phyloP scores from a whole-genome alignment of 768 basidiomycete genomes.

The Mycena rosella region DNA sequence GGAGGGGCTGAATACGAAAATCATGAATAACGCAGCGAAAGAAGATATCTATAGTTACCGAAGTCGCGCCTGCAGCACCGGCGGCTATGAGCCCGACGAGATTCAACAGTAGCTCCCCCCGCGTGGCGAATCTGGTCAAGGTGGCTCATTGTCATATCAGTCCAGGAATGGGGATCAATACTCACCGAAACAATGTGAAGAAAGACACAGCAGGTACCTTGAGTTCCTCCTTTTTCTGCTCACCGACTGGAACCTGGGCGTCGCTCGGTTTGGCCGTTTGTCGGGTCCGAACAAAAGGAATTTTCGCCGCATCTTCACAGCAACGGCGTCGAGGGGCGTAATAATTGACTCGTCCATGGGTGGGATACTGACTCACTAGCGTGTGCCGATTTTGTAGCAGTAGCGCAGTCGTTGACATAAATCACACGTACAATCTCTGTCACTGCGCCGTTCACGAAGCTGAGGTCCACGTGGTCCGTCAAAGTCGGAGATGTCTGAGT shows the following conservation, averaged over 20 bases:
- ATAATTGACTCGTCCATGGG: not conserved
- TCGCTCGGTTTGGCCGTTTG: not conserved
- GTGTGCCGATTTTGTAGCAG: too few relatives aligned
- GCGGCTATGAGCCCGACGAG: slow-evolving; percentile 79
- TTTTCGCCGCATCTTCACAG: not conserved
- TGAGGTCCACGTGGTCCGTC: too few relatives aligned
- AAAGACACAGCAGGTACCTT: slow-evolving; percentile 22
- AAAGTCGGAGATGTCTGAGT: too few relatives aligned
- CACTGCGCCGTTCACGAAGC: too few relatives aligned
- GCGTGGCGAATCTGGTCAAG: slow-evolving; percentile 68
- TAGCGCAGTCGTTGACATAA: too few relatives aligned
- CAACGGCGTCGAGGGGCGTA: not conserved
- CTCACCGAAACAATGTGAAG: slow-evolving; percentile 20
- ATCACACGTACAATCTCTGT: too few relatives aligned
- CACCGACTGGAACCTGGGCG: not conserved
- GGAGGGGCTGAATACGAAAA: too few relatives aligned
- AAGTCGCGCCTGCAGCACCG: slow-evolving; percentile 73
- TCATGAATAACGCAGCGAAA: too few relatives aligned
- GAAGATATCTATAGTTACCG: not conserved
- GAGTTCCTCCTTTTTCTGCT: slow-evolving; percentile 19
- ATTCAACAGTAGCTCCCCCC: slow-evolving; percentile 74
- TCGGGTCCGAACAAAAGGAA: not conserved
- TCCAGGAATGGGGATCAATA: not conserved
- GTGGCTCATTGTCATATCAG: not conserved
- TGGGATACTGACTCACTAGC: too few relatives aligned